Evolutionary conservation across 140 eudicot species (phyloP).

Genomic region (Eryngium alpinum): DNA sequence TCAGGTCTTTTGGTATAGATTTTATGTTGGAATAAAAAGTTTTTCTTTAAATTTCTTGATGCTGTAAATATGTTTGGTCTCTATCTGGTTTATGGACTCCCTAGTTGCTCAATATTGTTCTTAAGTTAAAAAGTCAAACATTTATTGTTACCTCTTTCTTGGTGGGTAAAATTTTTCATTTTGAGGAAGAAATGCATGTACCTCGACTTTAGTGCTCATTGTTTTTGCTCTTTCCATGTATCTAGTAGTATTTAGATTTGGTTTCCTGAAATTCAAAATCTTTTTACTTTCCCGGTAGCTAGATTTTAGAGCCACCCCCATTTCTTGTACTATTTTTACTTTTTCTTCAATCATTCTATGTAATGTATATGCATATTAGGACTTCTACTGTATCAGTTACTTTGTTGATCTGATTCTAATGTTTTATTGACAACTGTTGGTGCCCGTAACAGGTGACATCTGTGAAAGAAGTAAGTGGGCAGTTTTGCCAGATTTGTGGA

Average conservation of each 20-base stretch:
- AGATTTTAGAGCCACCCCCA: too few relatives aligned
- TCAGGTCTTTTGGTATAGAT: background rate
- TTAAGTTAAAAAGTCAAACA: background rate
- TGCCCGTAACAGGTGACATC: conserved; percentile 74
- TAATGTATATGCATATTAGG: background rate
- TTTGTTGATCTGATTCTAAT: conserved; percentile 32
- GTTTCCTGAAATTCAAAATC: too few relatives aligned
- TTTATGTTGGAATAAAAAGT: conserved; percentile 3
- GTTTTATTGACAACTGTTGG: background rate
- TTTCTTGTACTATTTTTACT: too few relatives aligned
- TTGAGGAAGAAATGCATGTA: too few relatives aligned
- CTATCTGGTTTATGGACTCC: too few relatives aligned
- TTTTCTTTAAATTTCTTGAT: background rate
- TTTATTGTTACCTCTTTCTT: too few relatives aligned
- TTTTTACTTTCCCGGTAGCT: too few relatives aligned
- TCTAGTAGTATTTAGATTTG: too few relatives aligned
- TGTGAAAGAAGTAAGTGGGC: conserved; percentile 88
- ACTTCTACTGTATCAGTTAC: conserved; percentile 13
- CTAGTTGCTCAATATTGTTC: too few relatives aligned
- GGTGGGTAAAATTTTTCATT: too few relatives aligned
- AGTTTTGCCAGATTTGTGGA: conserved; percentile 95
- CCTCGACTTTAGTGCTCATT: too few relatives aligned
- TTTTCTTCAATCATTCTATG: background rate
- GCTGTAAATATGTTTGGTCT: background rate
- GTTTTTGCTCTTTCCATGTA: too few relatives aligned